A percentile compares a stretch with the other conserved stretches of the same genome.
phyloP scores from a whole-genome alignment of 345 rosid species.

The Leavenworthia alabamica region DNA sequence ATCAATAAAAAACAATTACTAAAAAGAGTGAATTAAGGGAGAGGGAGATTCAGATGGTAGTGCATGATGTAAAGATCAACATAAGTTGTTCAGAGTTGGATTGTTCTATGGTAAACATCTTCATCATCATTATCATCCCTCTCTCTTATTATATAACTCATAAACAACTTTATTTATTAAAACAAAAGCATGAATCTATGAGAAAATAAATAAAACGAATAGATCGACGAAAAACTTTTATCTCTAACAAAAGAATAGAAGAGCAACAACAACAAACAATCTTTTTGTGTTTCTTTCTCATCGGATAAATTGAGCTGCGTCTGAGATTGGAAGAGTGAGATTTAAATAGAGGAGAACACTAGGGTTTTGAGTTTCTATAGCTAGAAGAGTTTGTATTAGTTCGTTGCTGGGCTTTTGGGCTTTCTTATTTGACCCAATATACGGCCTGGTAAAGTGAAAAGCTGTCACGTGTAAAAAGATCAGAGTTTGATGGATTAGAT shows the following conservation, averaged over 20 bases:
- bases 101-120: constrained; percentile 30
- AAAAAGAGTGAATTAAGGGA: no score
- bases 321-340: not conserved
- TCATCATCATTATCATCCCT: constrained; percentile 30
- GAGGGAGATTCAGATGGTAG: no score
- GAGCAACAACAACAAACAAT: no score
- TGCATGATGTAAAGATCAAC: constrained; percentile 29
- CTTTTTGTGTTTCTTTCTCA: no score
- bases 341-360: not conserved
- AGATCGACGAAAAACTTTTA: not conserved
- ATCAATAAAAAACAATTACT: no score
- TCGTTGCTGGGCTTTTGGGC: not conserved
- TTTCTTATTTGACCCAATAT: no score
- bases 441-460: no score
- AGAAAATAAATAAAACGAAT: not conserved
- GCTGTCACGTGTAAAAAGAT: no score
- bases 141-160: not conserved
- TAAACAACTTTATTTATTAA: no score
- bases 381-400: not conserved
- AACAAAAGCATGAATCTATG: not conserved
- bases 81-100: constrained; percentile 28
- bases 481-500: no score
- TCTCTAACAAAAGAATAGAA: not conserved
- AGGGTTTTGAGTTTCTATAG: constrained; percentile 18
- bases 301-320: no score